These are phyloP conservation scores for Suillus americanus DNA, from an alignment of 768 basidiomycete species.

Conservation along the genomic window DNA sequence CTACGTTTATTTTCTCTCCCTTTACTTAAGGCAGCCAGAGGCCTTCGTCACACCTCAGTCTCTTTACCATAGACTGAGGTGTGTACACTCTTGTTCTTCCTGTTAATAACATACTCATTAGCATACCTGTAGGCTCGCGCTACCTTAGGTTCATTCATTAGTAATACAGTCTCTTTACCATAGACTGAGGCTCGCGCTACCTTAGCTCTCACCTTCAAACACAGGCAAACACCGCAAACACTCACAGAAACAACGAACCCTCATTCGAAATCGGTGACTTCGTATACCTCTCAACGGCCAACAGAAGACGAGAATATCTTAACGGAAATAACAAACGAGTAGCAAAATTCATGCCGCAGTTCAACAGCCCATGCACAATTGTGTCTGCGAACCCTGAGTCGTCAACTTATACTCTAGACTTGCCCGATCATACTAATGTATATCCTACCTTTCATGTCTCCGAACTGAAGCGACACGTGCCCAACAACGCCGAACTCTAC, in stretches of 20 bases:
- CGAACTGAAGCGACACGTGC: not conserved
- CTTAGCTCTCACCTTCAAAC: not conserved
- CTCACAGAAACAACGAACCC: not conserved
- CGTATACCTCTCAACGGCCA: not conserved
- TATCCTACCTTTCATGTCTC: not conserved
- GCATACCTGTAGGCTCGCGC: too few species aligned
- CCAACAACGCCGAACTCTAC: constrained; percentile 14
- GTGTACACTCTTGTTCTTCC: too few species aligned
- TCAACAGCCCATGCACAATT: constrained; percentile 10
- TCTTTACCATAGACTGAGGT: too few species aligned
- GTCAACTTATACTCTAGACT: not conserved
- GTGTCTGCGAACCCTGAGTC: not conserved
- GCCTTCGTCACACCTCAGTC: too few species aligned
- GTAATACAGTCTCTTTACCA: too few species aligned
- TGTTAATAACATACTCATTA: too few species aligned
- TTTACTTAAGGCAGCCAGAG: too few species aligned
- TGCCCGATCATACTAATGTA: not conserved
- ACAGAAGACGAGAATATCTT: constrained; percentile 5
- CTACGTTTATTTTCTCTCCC: too few species aligned
- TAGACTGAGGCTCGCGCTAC: too few species aligned
- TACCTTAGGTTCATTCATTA: too few species aligned
- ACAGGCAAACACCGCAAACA: constrained; percentile 19
- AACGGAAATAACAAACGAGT: constrained; percentile 3
- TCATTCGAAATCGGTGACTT: constrained; percentile 5
- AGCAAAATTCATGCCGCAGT: constrained; percentile 18